Evolutionary conservation across 1,284 basidiomycete genomes (phyloP).

Genomic region (Peniophora sp.): DNA sequence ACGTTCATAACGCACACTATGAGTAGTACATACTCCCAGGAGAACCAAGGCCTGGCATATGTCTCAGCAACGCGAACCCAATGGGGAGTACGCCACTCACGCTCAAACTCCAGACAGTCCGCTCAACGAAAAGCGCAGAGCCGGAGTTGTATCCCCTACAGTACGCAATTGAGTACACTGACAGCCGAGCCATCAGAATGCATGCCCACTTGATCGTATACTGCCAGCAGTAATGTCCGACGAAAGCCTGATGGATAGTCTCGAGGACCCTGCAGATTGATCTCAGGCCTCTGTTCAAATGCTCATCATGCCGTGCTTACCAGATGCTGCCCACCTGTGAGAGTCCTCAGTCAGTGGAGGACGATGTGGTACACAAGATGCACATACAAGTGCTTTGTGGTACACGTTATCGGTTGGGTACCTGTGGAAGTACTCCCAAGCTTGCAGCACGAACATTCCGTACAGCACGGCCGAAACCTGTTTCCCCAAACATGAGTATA

Average conservation of each 20-base stretch:
- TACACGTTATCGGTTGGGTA: slow-evolving; percentile 43
- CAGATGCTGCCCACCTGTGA: slow-evolving; percentile 35
- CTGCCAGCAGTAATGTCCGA: slow-evolving; percentile 47
- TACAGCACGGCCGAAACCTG: slow-evolving; percentile 23
- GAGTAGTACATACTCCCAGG: background rate
- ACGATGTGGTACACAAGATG: background rate
- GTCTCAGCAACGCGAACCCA: background rate
- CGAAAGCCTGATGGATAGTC: slow-evolving; percentile 42
- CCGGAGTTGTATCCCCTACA: background rate
- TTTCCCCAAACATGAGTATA: background rate
- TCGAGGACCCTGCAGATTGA: slow-evolving; percentile 35
- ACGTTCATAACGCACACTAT: background rate
- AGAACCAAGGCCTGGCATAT: background rate
- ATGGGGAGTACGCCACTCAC: slow-evolving; percentile 13
- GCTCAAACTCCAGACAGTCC: slow-evolving; percentile 44
- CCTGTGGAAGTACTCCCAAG: slow-evolving; percentile 43
- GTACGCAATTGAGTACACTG: background rate
- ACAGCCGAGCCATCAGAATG: background rate
- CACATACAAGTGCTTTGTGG: slow-evolving; percentile 51
- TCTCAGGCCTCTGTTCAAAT: background rate
- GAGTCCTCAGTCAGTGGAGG: background rate
- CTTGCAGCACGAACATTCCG: slow-evolving; percentile 46
- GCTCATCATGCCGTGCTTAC: slow-evolving; percentile 21
- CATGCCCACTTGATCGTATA: slow-evolving; percentile 41
- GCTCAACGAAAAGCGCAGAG: slow-evolving; percentile 27